Evolutionary conservation across 1,284 basidiomycete genomes (phyloP).

Genomic region (Coniferiporia sulphurascens): DNA sequence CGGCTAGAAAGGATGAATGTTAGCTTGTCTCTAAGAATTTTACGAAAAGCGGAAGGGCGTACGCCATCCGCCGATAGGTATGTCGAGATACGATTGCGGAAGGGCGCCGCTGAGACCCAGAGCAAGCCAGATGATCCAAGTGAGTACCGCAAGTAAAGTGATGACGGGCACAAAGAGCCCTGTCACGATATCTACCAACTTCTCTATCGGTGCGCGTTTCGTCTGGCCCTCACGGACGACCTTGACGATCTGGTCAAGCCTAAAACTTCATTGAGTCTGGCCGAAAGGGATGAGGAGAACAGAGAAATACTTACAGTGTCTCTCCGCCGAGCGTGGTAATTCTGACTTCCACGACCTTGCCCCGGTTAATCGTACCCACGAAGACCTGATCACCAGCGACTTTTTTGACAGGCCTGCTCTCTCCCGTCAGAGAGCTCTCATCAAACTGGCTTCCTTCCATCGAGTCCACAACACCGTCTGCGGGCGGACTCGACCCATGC

Average conservation of each 20-base stretch:
- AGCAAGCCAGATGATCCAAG: conserved; percentile 72
- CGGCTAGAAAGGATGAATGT: conserved; percentile 31
- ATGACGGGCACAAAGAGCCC: conserved; percentile 76
- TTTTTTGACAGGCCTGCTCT: conserved; percentile 65
- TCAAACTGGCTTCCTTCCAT: conserved; percentile 58
- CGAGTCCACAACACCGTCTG: conserved; percentile 61
- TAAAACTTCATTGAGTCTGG: conserved; percentile 23
- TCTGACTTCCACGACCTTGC: conserved; percentile 52
- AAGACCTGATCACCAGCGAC: conserved; percentile 59
- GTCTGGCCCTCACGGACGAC: conserved; percentile 75
- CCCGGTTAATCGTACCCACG: conserved; percentile 74
- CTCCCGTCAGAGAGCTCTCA: conserved; percentile 84
- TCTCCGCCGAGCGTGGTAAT: conserved; percentile 60
- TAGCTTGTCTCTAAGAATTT: conserved; percentile 11
- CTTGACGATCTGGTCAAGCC: conserved; percentile 71
- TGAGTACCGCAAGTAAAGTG: conserved; percentile 62
- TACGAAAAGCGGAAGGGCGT: conserved; percentile 29
- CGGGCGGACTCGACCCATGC: conserved; percentile 68
- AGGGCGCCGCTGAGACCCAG: conserved; percentile 54
- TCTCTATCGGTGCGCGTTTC: conserved; percentile 73
- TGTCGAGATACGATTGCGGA: conserved; percentile 51
- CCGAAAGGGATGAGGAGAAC: not conserved
- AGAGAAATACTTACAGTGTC: conserved; percentile 50
- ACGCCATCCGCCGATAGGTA: conserved; percentile 58
- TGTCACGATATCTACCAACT: conserved; percentile 71